phyloP scores from a whole-genome alignment of 148 eudicot species.

The Fagopyrum esculentum region DNA sequence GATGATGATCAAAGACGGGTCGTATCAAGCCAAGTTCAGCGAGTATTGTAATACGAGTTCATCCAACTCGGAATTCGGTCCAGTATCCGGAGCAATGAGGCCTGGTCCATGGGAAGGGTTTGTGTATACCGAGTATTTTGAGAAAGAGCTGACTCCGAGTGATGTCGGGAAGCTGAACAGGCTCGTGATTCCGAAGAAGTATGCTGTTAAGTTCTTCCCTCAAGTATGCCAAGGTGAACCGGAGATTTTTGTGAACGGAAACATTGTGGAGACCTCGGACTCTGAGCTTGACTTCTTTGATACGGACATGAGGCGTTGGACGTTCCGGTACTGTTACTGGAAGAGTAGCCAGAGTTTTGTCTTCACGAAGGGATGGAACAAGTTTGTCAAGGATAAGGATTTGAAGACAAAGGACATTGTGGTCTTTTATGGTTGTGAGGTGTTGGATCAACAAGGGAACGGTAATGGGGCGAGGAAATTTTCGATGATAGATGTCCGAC shows the following conservation, averaged over 20 bases:
- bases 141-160: conserved; percentile 45
- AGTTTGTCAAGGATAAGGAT: conserved; percentile 38
- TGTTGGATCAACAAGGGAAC: not conserved
- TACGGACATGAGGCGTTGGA: conserved; percentile 28
- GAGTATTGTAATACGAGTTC: conserved; percentile 15
- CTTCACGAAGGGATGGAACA: conserved; percentile 51
- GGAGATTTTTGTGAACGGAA: not conserved
- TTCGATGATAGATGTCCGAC: not conserved
- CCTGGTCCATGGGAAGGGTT: not conserved
- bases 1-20: conserved; percentile 44
- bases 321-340: conserved; percentile 47
- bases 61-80: not conserved
- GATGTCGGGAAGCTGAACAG: conserved; percentile 48
- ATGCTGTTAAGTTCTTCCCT: conserved; percentile 32
- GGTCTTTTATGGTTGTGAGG: conserved; percentile 15
- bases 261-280: conserved; percentile 1
- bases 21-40: conserved; percentile 30
- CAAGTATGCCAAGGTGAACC: not conserved
- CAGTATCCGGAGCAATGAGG: not conserved
- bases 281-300: conserved; percentile 24
- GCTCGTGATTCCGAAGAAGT: conserved; percentile 46
- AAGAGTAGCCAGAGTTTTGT: conserved; percentile 46
- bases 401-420: conserved; percentile 32
- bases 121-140: conserved; percentile 20
- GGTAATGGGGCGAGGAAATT: not conserved